Conservation (phyloP, 139 green algal species). For the Volvox africanus region DNA sequence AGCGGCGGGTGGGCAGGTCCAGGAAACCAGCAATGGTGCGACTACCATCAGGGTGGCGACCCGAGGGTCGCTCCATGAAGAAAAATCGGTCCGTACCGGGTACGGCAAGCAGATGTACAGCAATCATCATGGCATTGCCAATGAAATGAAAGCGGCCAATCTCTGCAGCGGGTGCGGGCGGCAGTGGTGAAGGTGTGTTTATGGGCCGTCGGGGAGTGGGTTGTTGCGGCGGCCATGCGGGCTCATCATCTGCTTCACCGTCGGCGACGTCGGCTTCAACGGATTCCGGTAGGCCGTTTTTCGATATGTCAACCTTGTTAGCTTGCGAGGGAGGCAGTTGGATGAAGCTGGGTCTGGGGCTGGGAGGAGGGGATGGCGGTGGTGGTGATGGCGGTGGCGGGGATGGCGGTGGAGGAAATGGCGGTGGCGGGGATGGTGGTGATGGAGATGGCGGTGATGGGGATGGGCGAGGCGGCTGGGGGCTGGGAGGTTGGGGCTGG, state of each 20-base stretch:
- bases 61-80: constrained; percentile 61
- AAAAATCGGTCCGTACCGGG: constrained; percentile 53
- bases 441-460: neutral
- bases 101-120: constrained; percentile 55
- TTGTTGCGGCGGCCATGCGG: neutral
- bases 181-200: neutral
- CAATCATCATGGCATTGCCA: constrained; percentile 44
- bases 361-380: neutral
- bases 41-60: constrained; percentile 39
- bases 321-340: neutral
- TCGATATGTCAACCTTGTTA: too few relatives aligned
- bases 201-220: too few relatives aligned
- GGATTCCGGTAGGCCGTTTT: too few relatives aligned
- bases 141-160: neutral
- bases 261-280: too few relatives aligned
- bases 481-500: neutral
- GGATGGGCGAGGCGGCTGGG: neutral
- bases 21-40: constrained; percentile 44
- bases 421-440: neutral
- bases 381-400: neutral
- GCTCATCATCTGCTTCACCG: too few relatives aligned
- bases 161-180: neutral
- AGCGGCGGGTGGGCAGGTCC: neutral
- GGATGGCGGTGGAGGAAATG: neutral
- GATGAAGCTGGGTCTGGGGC: neutral